phyloP scores from a whole-genome alignment of 1,284 basidiomycete species.

The Pseudozyma tsukubaensis region DNA sequence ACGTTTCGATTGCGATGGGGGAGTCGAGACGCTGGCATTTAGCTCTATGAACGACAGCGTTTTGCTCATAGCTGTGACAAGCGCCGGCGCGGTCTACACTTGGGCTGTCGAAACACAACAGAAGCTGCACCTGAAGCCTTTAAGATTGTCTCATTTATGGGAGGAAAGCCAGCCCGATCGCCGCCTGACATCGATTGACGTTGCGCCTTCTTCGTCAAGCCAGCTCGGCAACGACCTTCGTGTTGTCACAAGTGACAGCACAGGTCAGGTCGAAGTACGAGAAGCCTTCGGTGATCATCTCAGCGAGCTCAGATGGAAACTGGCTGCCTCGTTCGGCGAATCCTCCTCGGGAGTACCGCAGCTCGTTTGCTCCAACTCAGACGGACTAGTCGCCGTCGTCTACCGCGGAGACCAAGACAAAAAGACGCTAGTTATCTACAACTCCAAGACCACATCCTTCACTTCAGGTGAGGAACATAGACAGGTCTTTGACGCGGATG shows the following conservation, averaged over 20 bases:
- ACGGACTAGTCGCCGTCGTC: constrained; percentile 24
- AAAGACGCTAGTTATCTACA: constrained; percentile 78
- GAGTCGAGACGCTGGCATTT: constrained; percentile 11
- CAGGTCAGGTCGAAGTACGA: constrained; percentile 13
- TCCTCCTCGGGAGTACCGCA: neutral
- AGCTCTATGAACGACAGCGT: constrained; percentile 1
- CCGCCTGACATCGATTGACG: constrained; percentile 11
- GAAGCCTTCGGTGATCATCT: neutral
- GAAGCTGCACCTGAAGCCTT: neutral
- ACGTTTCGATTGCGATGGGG: constrained; percentile 12
- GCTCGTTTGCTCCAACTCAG: constrained; percentile 6
- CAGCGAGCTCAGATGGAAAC: constrained; percentile 11
- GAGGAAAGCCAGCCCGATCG: neutral
- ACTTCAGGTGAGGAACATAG: constrained; percentile 75
- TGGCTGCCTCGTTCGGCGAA: constrained; percentile 4
- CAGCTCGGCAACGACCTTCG: constrained; percentile 2
- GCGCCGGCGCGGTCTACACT: constrained; percentile 5
- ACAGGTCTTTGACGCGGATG: constrained; percentile 16
- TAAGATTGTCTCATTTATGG: neutral
- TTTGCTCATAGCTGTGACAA: constrained; percentile 11
- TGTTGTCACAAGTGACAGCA: constrained; percentile 16
- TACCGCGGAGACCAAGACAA: constrained; percentile 9
- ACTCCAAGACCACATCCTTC: constrained; percentile 92
- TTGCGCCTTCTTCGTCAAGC: neutral
- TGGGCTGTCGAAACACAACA: constrained; percentile 15